A percentile compares a stretch with the other conserved stretches of the same genome.
phyloP scores from a whole-genome alignment of 2,329 filamentous ascomycete genomes.

The Knufia petricola region DNA sequence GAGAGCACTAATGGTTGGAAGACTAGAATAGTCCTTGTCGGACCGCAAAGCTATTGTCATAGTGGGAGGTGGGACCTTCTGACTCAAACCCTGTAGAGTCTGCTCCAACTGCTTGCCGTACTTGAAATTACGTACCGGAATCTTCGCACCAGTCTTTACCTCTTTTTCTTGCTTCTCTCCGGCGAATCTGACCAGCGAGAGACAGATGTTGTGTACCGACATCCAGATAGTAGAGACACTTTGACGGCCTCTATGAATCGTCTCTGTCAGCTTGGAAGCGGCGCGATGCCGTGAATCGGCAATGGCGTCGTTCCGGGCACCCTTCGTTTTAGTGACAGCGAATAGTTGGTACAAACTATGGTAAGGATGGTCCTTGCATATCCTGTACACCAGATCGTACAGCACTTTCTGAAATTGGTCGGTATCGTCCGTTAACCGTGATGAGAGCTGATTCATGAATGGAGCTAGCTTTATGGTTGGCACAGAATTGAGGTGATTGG shows the following conservation, averaged over 20 bases:
- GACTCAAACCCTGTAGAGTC: slow-evolving; percentile 45
- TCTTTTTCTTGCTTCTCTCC: slow-evolving; percentile 43
- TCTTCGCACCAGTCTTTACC: slow-evolving; percentile 59
- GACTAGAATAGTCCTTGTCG: slow-evolving; percentile 62
- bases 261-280: slow-evolving; percentile 57
- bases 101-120: slow-evolving; percentile 55
- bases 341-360: slow-evolving; percentile 98
- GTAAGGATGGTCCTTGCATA: slow-evolving; percentile 87
- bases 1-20: slow-evolving; percentile 66
- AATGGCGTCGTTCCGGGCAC: slow-evolving; percentile 56
- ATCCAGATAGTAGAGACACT: slow-evolving; percentile 55
- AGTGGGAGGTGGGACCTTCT: slow-evolving; percentile 76
- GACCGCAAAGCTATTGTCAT: slow-evolving; percentile 69
- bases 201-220: slow-evolving; percentile 64
- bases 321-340: slow-evolving; percentile 62
- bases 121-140: slow-evolving; percentile 53
- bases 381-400: slow-evolving; percentile 63
- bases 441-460: slow-evolving; percentile 92
- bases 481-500: slow-evolving; percentile 59
- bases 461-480: slow-evolving; percentile 86
- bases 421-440: slow-evolving; percentile 65
- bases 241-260: slow-evolving; percentile 45
- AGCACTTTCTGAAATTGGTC: slow-evolving; percentile 68
- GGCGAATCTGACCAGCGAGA: slow-evolving; percentile 46
- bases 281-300: slow-evolving; percentile 65